Evolutionary conservation across 2,329 filamentous ascomycete genomes (phyloP).

Genomic region (Diaporthe nobilis): DNA sequence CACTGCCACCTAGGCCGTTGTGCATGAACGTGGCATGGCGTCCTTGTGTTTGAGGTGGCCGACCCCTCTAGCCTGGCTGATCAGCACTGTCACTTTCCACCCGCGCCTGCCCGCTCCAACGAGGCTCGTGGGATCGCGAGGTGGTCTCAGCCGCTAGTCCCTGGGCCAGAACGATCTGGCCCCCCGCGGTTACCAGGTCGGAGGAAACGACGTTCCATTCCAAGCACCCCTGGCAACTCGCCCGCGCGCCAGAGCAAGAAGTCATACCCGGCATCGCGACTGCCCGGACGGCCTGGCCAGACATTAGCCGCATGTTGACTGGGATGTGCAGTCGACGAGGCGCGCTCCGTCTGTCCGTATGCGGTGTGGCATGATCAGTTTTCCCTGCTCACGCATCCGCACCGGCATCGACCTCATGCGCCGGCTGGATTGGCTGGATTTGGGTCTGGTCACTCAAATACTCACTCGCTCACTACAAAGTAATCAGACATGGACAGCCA

Average conservation of each 20-base stretch:
- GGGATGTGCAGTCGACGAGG: neutral
- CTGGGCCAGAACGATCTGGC: constrained; percentile 32
- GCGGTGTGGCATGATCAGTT: constrained; percentile 18
- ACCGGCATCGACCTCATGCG: neutral
- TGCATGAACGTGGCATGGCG: neutral
- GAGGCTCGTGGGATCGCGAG: neutral
- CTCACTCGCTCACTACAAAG: neutral
- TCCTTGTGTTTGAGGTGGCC: neutral
- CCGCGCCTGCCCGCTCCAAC: neutral
- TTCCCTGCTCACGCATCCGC: neutral
- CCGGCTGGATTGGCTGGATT: neutral
- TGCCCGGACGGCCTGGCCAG: neutral
- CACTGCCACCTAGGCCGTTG: neutral
- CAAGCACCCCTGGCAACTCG: neutral
- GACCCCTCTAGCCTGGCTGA: neutral
- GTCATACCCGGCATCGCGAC: neutral
- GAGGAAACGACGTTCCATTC: constrained; percentile 14
- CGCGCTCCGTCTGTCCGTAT: neutral
- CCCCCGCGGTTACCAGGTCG: neutral
- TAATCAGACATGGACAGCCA: neutral
- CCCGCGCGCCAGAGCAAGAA: neutral
- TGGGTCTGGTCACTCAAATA: neutral
- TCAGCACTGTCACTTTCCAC: constrained; percentile 20
- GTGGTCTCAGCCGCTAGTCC: constrained; percentile 33
- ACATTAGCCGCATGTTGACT: neutral